These are phyloP conservation scores for Candida gigantensis DNA, from an alignment of 1,139 yeast species.

Conservation along the genomic window DNA sequence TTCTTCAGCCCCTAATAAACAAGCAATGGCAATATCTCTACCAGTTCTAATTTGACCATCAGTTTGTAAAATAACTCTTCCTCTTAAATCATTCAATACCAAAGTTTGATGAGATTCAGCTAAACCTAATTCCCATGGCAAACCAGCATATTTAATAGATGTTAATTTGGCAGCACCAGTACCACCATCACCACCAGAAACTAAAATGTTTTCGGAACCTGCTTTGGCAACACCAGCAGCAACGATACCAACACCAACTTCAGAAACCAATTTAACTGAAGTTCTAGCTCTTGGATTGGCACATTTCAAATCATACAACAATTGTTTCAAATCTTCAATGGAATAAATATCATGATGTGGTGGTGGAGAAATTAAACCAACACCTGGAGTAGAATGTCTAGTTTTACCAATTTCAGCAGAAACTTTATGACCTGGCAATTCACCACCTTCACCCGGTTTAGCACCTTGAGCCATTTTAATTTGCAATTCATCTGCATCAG, in stretches of 20 bases:
- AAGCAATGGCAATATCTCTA: conserved; percentile 93
- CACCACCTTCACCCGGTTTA: conserved; percentile 99
- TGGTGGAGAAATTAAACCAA: conserved; percentile 96
- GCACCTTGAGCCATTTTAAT: conserved; percentile 99
- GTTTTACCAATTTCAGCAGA: conserved; percentile 88
- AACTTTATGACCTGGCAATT: conserved; percentile 93
- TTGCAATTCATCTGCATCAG: conserved; percentile 97
- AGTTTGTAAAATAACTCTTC: conserved; percentile 91
- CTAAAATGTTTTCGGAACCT: conserved; percentile 92
- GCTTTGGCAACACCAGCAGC: conserved; percentile 99
- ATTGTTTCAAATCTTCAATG: conserved; percentile 95
- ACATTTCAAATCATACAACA: conserved; percentile 94
- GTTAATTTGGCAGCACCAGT: conserved; percentile 99
- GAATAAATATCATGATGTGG: conserved; percentile 99
- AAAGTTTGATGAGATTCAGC: conserved; percentile 98
- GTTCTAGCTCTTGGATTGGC: conserved; percentile 96
- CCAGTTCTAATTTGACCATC: conserved; percentile 98
- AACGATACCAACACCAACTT: conserved; percentile 98
- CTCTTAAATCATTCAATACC: conserved; percentile 93
- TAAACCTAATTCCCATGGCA: conserved; percentile 98
- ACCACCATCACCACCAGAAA: conserved; percentile 99
- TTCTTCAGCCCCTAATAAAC: conserved; percentile 95
- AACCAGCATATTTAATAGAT: conserved; percentile 93
- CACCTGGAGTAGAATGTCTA: conserved; percentile 95
- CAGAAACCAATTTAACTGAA: conserved; percentile 93